Evolutionary conservation across 1,139 yeast genomes (phyloP).

Genomic region (Arxiozyma bovina): DNA sequence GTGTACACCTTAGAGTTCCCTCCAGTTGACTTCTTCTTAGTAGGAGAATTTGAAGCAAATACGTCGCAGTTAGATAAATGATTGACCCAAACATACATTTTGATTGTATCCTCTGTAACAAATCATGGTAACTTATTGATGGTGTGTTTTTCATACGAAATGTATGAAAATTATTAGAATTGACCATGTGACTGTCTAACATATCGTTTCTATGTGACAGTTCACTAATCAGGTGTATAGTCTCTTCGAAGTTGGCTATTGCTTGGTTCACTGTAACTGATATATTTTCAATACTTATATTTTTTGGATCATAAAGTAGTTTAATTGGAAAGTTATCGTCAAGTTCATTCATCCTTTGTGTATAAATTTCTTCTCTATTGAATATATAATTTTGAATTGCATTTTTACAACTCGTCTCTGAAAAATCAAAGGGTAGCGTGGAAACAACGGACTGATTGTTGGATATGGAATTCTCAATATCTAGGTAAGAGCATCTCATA

Average conservation of each 20-base stretch:
- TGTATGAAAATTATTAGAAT: constrained; percentile 6
- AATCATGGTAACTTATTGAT: constrained; percentile 20
- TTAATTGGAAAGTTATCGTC: background rate
- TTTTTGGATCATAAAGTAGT: constrained; percentile 5
- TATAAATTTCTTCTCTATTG: background rate
- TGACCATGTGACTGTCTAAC: background rate
- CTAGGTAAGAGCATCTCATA: background rate
- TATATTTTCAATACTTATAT: background rate
- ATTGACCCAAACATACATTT: constrained; percentile 28
- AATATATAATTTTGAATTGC: constrained; percentile 1
- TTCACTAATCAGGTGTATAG: constrained; percentile 11
- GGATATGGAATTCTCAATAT: background rate
- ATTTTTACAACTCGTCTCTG: constrained; percentile 3
- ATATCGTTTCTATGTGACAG: constrained; percentile 9
- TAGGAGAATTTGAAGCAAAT: constrained; percentile 31
- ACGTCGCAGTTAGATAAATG: constrained; percentile 26
- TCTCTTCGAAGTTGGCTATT: constrained; percentile 14
- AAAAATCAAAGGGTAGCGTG: background rate
- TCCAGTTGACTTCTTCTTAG: constrained; percentile 32
- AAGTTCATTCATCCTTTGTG: background rate
- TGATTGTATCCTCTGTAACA: constrained; percentile 25
- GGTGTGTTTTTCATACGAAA: constrained; percentile 28
- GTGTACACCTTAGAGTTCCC: constrained; percentile 33
- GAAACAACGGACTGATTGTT: background rate
- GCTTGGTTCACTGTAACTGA: constrained; percentile 15